Evolutionary conservation across 768 basidiomycete species (phyloP), one percentile per base, ranked within the genome.

Genomic region (Porpolomopsis calyptriformis): DNA sequence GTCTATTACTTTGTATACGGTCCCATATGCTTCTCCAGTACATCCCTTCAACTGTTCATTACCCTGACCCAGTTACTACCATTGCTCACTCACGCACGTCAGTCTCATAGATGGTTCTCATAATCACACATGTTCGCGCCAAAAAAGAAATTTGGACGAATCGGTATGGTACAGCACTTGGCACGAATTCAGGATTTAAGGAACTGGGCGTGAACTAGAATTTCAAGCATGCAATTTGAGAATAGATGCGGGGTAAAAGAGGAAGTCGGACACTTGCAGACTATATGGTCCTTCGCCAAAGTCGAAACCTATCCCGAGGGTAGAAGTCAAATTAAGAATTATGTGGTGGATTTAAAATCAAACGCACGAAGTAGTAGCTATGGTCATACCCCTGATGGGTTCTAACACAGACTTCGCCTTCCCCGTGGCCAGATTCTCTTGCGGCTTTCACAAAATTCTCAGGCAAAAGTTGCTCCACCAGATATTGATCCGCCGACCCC

Each of bases 331-430:
- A 46, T 34, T 14, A 33, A 36, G 34, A 20, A 4, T n/a, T 12
- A 16, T 20, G 34, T 33, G 38, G 9, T n/a, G 10, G 14, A 55
- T 31, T 14, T 11, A 2, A 5, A 27, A 25, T 4, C 9, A 41
- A 26, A 43, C 71, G 53, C 58, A 71, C 90, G 57, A 94, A 96
- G 64, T 82, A 93, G 60, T 93, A 93, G 43, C 80, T 80, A 58
- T 91, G 86, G 56, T 93, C 89, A 57, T 93, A 94, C 22, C 80
- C 88, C 41, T 81, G 80, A 37, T 92, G 87, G 49, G 73, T 71
- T 52, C 86, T 72, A 18, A 96, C 85, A 36, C 77, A 68, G 5
- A 97, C 86, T 60, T 86, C 80, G 14, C 74, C 68, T 54, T 85
- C 79, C 49, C 79, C 77, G 54, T 84, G 76, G 3, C 86, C 85